Conservation (phyloP, 345 rosid species). For the Syzygium aromaticum region DNA sequence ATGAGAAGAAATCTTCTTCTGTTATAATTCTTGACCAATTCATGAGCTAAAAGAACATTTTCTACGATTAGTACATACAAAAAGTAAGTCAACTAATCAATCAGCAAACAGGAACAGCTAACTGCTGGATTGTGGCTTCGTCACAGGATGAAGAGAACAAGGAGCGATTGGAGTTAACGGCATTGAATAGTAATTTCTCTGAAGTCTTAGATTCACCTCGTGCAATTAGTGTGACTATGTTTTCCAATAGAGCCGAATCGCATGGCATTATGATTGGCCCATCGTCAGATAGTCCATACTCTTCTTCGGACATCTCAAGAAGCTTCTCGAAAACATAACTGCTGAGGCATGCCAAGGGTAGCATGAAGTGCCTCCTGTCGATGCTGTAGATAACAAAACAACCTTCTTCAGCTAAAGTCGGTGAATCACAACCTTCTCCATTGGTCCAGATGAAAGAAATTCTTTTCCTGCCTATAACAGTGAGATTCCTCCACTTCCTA, state of each 20-base stretch:
- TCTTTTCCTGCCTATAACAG: not conserved
- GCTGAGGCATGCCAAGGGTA: slow-evolving; percentile 10
- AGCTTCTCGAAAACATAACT: not conserved
- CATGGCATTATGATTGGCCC: not conserved
- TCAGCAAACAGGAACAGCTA: not conserved
- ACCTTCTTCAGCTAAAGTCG: not conserved
- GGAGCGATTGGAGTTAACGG: not conserved
- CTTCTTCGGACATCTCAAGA: not conserved
- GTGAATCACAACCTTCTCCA: not conserved
- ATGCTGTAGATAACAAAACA: slow-evolving; percentile 14
- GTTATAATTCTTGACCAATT: not conserved
- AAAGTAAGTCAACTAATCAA: not conserved
- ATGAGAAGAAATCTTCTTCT: not conserved
- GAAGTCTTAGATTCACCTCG: not conserved
- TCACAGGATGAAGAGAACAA: not conserved
- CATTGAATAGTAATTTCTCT: not conserved
- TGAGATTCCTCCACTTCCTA: not conserved
- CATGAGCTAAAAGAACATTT: not conserved
- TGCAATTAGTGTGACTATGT: not conserved
- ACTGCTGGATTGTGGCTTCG: not conserved
- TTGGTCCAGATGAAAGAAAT: not conserved
- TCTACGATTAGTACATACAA: not conserved
- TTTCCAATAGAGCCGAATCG: not conserved
- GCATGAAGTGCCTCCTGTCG: not conserved
- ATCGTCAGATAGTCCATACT: not conserved